A percentile compares a stretch with the other conserved stretches of the same genome.
Conservation (phyloP, 1,139 yeast genomes). For the Kluyveromyces marxianus region DNA sequence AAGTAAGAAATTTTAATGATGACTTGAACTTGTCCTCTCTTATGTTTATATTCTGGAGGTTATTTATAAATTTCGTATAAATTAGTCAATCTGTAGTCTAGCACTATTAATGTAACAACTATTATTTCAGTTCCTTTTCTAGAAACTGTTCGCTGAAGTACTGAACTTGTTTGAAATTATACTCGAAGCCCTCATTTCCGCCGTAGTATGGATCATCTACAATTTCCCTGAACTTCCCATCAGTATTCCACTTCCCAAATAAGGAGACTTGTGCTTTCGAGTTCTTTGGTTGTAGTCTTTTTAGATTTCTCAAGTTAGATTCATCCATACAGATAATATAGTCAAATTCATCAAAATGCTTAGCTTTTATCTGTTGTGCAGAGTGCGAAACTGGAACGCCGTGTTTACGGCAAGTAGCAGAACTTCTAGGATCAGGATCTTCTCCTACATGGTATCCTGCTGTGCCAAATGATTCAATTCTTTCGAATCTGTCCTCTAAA, state of each 20-base stretch:
- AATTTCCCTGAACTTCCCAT: conserved; percentile 39
- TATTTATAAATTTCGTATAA: not conserved
- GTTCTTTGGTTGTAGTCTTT: conserved; percentile 48
- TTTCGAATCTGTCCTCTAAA: conserved; percentile 35
- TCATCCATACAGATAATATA: conserved; percentile 84
- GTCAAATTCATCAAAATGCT: conserved; percentile 66
- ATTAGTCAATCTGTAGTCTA: not conserved
- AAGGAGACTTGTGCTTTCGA: conserved; percentile 46
- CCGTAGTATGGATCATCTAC: conserved; percentile 94
- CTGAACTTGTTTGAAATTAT: conserved; percentile 61
- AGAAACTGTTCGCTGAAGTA: conserved; percentile 68
- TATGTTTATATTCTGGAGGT: not conserved
- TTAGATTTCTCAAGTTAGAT: conserved; percentile 52
- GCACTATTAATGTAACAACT: not conserved
- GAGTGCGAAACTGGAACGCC: conserved; percentile 68
- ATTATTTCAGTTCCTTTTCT: conserved; percentile 34
- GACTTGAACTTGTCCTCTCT: too few relatives aligned
- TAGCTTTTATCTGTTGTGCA: conserved; percentile 60
- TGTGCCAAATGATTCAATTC: conserved; percentile 84
- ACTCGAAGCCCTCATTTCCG: conserved; percentile 73
- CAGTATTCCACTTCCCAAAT: conserved; percentile 69
- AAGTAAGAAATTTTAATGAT: too few relatives aligned
- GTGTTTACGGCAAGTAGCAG: conserved; percentile 58
- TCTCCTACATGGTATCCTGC: conserved; percentile 81
- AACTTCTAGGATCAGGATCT: conserved; percentile 68